Evolutionary conservation across 768 basidiomycete species (phyloP).

Genomic region (Russula sp.): DNA sequence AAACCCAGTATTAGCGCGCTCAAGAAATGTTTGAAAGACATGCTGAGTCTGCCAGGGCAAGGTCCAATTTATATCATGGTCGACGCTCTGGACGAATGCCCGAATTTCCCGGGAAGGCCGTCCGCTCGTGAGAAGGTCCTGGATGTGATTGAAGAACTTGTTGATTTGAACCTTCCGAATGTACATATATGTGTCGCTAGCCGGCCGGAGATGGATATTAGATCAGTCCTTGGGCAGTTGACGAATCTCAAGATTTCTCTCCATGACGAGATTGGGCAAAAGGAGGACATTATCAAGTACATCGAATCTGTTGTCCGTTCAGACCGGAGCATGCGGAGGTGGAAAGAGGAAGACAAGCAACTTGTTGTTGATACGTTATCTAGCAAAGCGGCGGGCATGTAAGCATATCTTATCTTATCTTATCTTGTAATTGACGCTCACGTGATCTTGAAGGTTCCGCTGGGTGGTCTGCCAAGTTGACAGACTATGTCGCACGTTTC

Average conservation of each 20-base stretch:
- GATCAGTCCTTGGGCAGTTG: not conserved
- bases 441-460: not conserved
- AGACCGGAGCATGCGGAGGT: not conserved
- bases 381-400: conserved; percentile 17
- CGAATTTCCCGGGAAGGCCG: not conserved
- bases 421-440: not conserved
- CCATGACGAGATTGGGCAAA: not conserved
- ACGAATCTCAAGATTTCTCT: not conserved
- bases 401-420: not conserved
- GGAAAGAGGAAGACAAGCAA: conserved; percentile 1
- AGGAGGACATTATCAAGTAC: conserved; percentile 1
- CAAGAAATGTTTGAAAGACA: not conserved
- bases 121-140: not conserved
- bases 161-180: not conserved
- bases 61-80: conserved; percentile 2
- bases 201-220: not conserved
- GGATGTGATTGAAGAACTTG: not conserved
- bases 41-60: not conserved
- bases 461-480: conserved; percentile 13
- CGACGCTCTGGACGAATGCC: conserved; percentile 6
- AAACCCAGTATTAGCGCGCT: not conserved
- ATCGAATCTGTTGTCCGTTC: not conserved
- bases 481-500: not conserved
- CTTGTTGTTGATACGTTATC: conserved; percentile 1
- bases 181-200: not conserved